These are phyloP conservation scores for Phytophthora pluvialis DNA, from an alignment of 352 stramenopile genomes.

Conservation along the genomic window DNA sequence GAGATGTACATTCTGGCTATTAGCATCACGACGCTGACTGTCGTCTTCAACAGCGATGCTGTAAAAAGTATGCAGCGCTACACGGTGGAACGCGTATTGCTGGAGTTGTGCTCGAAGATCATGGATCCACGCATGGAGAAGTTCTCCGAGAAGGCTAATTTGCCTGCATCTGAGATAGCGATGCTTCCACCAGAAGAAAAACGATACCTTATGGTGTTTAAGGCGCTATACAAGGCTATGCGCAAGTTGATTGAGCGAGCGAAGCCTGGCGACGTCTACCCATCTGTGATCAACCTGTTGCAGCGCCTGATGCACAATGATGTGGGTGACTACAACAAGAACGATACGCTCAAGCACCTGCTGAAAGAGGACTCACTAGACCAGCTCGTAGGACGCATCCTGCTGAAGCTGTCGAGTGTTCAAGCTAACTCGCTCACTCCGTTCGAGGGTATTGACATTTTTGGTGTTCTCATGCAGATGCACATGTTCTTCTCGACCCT, in stretches of 20 bases:
- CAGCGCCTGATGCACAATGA: slow-evolving; percentile 84
- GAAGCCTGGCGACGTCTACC: slow-evolving; percentile 74
- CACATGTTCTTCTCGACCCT: slow-evolving; percentile 87
- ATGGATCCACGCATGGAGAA: slow-evolving; percentile 75
- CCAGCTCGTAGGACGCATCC: slow-evolving; percentile 74
- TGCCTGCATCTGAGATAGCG: slow-evolving; percentile 46
- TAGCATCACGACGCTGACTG: slow-evolving; percentile 68
- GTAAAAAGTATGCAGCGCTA: slow-evolving; percentile 73
- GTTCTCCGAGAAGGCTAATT: slow-evolving; percentile 48
- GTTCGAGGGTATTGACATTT: slow-evolving; percentile 84
- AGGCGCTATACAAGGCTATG: slow-evolving; percentile 72
- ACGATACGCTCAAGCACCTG: slow-evolving; percentile 72
- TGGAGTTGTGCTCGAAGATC: slow-evolving; percentile 80
- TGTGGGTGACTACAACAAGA: slow-evolving; percentile 80
- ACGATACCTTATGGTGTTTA: slow-evolving; percentile 72
- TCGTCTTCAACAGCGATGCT: slow-evolving; percentile 65
- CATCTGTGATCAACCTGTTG: slow-evolving; percentile 79
- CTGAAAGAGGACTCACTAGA: slow-evolving; percentile 81
- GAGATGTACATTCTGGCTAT: slow-evolving; percentile 77
- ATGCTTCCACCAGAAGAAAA: slow-evolving; percentile 60
- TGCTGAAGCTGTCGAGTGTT: slow-evolving; percentile 65
- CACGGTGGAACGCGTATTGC: slow-evolving; percentile 75
- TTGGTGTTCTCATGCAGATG: slow-evolving; percentile 87
- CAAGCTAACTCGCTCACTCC: slow-evolving; percentile 68
- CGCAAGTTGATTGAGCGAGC: slow-evolving; percentile 61